phyloP scores from a whole-genome alignment of 2,329 filamentous ascomycete genomes.

The Pleomassaria siparia region DNA sequence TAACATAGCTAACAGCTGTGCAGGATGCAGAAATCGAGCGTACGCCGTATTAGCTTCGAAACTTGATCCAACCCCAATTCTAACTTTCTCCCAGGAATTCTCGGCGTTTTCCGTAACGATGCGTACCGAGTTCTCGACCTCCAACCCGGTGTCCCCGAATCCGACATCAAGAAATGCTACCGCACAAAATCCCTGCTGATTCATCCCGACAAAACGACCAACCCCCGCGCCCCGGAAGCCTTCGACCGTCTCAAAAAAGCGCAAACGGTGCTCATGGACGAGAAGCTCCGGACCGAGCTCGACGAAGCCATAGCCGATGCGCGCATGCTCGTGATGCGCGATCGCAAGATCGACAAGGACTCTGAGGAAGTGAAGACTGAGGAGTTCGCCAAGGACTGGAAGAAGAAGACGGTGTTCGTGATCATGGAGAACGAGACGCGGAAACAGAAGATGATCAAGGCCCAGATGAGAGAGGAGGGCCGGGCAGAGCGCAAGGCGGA shows the following conservation, averaged over 20 bases:
- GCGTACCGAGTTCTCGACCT: constrained; percentile 93
- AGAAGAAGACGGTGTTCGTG: constrained; percentile 84
- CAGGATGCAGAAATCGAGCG: constrained; percentile 95
- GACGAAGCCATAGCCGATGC: constrained; percentile 97
- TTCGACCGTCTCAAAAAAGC: constrained; percentile 97
- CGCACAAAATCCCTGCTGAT: constrained; percentile 98
- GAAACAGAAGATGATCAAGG: constrained; percentile 81
- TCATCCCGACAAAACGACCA: constrained; percentile 96
- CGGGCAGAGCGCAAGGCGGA: constrained; percentile 83
- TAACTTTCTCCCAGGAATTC: constrained; percentile 57
- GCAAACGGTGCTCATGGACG: constrained; percentile 86
- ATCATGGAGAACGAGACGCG: constrained; percentile 91
- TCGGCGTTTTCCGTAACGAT: constrained; percentile 82
- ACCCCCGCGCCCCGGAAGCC: constrained; percentile 86
- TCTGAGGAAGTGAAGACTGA: constrained; percentile 82
- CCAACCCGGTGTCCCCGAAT: constrained; percentile 90
- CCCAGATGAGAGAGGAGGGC: constrained; percentile 95
- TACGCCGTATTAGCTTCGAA: constrained; percentile 8
- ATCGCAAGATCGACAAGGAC: constrained; percentile 90
- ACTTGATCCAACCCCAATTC: neutral
- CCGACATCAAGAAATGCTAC: constrained; percentile 92
- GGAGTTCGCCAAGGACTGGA: constrained; percentile 82
- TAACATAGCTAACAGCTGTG: constrained; percentile 13
- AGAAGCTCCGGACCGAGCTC: constrained; percentile 82
- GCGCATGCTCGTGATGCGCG: constrained; percentile 89